Evolutionary conservation across 208 protist genomes (phyloP).

Genomic region (Crithidia brevicula): DNA sequence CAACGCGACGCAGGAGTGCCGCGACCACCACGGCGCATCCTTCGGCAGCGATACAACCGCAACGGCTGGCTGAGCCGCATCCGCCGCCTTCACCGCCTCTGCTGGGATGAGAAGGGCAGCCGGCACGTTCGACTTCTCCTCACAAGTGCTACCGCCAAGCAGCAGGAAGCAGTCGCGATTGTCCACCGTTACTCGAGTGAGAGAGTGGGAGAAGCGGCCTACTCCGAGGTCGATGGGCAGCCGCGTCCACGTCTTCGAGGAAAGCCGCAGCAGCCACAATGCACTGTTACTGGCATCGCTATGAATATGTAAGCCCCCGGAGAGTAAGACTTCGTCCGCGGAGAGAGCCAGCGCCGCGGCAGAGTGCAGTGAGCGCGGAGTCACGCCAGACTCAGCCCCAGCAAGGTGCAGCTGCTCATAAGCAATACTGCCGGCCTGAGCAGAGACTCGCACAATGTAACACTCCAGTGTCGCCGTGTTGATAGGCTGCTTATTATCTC

Average conservation of each 20-base stretch:
- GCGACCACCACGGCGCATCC: constrained; percentile 60
- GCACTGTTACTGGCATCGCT: constrained; percentile 16
- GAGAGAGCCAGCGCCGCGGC: constrained; percentile 38
- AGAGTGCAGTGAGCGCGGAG: constrained; percentile 55
- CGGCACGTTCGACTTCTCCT: constrained; percentile 28
- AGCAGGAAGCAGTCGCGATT: constrained; percentile 46
- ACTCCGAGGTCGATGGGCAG: constrained; percentile 14
- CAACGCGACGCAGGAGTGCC: constrained; percentile 65
- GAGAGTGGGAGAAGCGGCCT: constrained; percentile 72
- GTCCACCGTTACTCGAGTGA: constrained; percentile 46
- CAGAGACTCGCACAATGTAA: constrained; percentile 17
- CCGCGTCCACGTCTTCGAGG: constrained; percentile 13
- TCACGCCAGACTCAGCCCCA: neutral
- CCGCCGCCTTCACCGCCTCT: neutral
- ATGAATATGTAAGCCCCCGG: constrained; percentile 14
- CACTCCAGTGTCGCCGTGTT: constrained; percentile 12
- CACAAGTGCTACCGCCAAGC: constrained; percentile 60
- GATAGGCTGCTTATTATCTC: too few species aligned
- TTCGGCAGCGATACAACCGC: constrained; percentile 26
- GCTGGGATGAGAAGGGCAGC: constrained; percentile 13
- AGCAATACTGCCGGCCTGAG: constrained; percentile 4
- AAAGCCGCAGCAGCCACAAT: constrained; percentile 25
- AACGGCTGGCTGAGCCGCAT: neutral
- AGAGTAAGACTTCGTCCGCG: constrained; percentile 20
- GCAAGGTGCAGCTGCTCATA: constrained; percentile 16